Conservation (phyloP, 306 rosid species). For the Cercis canadensis region DNA sequence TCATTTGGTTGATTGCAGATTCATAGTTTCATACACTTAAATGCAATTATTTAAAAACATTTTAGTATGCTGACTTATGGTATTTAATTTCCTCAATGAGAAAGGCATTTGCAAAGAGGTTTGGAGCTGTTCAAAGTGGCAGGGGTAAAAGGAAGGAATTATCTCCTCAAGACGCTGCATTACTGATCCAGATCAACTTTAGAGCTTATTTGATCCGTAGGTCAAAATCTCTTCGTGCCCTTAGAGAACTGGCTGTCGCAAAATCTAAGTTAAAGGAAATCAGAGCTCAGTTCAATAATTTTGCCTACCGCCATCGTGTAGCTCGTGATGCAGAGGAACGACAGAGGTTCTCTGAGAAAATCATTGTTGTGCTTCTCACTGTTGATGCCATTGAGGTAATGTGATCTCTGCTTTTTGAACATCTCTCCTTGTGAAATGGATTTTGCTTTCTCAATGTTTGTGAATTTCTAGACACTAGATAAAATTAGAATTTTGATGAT, state of each 20-base stretch:
- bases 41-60: constrained; percentile 3
- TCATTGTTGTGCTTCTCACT: constrained; percentile 89
- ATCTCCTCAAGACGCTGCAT: constrained; percentile 90
- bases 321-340: constrained; percentile 73
- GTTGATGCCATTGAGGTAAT: constrained; percentile 88
- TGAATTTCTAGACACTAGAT: too few relatives aligned
- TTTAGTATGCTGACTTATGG: constrained; percentile 18
- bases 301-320: constrained; percentile 62
- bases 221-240: constrained; percentile 84
- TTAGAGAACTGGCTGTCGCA: constrained; percentile 79
- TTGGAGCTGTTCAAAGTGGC: constrained; percentile 49
- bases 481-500: too few relatives aligned
- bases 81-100: constrained; percentile 32
- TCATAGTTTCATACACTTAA: background rate
- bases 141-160: constrained; percentile 86
- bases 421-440: background rate
- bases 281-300: constrained; percentile 74
- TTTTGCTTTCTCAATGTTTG: background rate
- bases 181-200: constrained; percentile 73
- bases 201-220: constrained; percentile 78
- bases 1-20: background rate
- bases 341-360: constrained; percentile 82
- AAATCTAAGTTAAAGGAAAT: constrained; percentile 87
- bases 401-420: constrained; percentile 9
- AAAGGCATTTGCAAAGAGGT: constrained; percentile 83